A percentile compares a stretch with the other conserved stretches of the same genome.
Conservation (phyloP, 129 eudicot species). For the Deinandra increscens region DNA sequence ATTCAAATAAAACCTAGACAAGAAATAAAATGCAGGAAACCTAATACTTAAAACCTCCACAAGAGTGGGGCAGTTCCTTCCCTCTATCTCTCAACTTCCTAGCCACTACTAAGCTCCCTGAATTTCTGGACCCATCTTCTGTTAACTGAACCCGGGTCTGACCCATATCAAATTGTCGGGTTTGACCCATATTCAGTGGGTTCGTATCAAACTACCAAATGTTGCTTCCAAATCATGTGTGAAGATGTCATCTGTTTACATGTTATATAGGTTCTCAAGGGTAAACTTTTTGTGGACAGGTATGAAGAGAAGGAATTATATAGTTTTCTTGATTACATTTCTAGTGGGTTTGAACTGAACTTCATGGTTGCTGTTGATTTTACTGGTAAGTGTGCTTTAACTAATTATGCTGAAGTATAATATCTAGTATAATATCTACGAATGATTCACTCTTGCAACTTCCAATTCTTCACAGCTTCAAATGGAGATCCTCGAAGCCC, state of each 20-base stretch:
- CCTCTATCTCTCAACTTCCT: no score
- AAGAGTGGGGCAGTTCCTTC: no score
- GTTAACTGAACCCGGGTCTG: no score
- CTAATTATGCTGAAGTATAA: not conserved
- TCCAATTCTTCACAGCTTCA: slow-evolving; percentile 51
- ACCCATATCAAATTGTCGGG: no score
- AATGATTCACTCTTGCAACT: slow-evolving; percentile 7
- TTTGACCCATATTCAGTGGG: no score
- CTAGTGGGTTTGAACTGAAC: slow-evolving; percentile 93
- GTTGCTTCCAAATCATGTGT: slow-evolving; percentile 2
- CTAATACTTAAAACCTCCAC: no score
- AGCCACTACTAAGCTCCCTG: no score
- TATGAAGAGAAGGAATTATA: slow-evolving; percentile 60
- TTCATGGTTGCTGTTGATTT: slow-evolving; percentile 99
- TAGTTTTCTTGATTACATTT: slow-evolving; percentile 85
- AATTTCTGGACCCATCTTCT: no score
- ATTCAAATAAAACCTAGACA: no score
- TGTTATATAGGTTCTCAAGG: slow-evolving; percentile 64
- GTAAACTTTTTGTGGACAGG: slow-evolving; percentile 73
- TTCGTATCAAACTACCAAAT: no score
- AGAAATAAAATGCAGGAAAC: no score
- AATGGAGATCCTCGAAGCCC: slow-evolving; percentile 75
- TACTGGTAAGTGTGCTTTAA: slow-evolving; percentile 48
- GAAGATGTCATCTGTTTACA: not conserved
- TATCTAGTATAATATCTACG: no score